Conservation (phyloP, 2,329 filamentous ascomycete genomes). For the Blastomyces percursus region DNA sequence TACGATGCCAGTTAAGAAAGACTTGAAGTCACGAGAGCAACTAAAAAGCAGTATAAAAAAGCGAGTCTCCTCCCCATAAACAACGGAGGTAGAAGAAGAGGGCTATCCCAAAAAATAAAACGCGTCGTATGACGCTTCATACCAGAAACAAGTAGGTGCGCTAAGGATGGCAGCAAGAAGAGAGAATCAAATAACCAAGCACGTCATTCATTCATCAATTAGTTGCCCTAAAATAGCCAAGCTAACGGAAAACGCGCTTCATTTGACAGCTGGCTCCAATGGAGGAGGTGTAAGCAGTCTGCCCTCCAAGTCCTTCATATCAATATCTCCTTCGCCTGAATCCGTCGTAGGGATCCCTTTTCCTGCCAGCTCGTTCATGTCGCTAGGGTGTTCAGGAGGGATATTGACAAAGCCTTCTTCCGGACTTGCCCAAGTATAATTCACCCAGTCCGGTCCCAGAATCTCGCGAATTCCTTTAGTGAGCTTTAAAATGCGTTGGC, state of each 20-base stretch:
- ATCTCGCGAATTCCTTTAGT: slow-evolving; percentile 30
- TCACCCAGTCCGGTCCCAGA: slow-evolving; percentile 33
- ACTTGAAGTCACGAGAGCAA: too few relatives aligned
- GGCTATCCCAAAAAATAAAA: neutral
- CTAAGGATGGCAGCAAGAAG: neutral
- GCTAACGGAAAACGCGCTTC: neutral
- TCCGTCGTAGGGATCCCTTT: slow-evolving; percentile 6
- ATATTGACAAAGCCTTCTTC: slow-evolving; percentile 32
- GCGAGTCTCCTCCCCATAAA: too few relatives aligned
- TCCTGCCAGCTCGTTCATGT: slow-evolving; percentile 16
- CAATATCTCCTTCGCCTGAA: slow-evolving; percentile 2
- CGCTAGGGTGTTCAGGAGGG: slow-evolving; percentile 17
- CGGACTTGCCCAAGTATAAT: slow-evolving; percentile 38
- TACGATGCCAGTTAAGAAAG: too few relatives aligned
- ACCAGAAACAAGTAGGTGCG: neutral
- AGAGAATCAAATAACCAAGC: neutral
- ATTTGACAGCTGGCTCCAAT: slow-evolving; percentile 20
- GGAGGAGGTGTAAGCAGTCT: slow-evolving; percentile 27
- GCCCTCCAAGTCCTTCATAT: slow-evolving; percentile 8
- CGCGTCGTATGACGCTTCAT: neutral
- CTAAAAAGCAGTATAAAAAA: too few relatives aligned
- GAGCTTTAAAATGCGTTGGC: slow-evolving; percentile 26
- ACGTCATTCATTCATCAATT: neutral
- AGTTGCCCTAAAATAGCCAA: neutral
- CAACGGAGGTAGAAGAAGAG: too few relatives aligned